Percentiles rank a stretch among this genome's conserved stretches.
phyloP scores from a whole-genome alignment of 202 grass and related monocot genomes.

The Digitaria exilis region DNA sequence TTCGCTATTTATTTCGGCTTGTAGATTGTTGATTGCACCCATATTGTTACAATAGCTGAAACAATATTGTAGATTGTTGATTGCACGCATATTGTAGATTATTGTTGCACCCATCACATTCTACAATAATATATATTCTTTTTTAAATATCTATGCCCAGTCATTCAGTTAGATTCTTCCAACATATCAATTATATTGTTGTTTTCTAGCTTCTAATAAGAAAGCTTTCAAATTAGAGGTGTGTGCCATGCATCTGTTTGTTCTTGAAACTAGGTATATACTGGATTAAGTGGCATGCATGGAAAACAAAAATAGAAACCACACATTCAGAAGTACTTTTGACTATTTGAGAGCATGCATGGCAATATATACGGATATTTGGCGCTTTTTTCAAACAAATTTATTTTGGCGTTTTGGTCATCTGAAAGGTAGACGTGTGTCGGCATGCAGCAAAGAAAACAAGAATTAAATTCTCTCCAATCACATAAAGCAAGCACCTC shows the following conservation, averaged over 20 bases:
- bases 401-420: neutral
- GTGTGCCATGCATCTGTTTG: neutral
- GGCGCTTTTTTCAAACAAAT: neutral
- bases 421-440: neutral
- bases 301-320: neutral
- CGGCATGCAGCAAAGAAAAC: neutral
- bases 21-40: neutral
- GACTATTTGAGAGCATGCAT: too few relatives aligned
- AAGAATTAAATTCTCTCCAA: neutral
- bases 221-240: neutral
- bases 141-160: neutral
- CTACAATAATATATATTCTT: neutral
- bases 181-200: neutral
- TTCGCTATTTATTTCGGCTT: too few relatives aligned
- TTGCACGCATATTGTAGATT: too few relatives aligned
- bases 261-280: neutral
- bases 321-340: too few relatives aligned
- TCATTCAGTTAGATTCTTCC: neutral
- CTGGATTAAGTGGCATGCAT: neutral
- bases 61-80: too few relatives aligned
- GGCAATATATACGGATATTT: neutral
- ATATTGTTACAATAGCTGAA: neutral
- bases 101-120: too few relatives aligned
- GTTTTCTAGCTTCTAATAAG: too few relatives aligned
- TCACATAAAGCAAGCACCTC: neutral